Percentiles rank a stretch among this genome's conserved stretches.
phyloP scores from a whole-genome alignment of 371 early-diverging fungal genomes.

The Lichtheimia corymbifera region DNA sequence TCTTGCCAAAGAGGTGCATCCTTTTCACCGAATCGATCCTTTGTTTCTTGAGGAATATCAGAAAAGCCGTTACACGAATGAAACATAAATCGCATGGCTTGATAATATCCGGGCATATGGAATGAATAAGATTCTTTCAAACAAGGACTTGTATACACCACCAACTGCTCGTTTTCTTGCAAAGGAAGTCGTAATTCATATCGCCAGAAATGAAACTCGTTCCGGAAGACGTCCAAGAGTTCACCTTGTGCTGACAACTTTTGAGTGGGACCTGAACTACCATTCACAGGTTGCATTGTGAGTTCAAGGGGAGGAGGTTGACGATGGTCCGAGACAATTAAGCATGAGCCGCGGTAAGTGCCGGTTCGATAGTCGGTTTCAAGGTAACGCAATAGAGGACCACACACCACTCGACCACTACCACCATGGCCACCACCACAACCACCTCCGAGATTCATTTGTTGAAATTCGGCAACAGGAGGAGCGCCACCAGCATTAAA shows the following conservation, averaged over 20 bases:
- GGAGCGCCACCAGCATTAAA: background rate
- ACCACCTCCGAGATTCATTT: conserved; percentile 13
- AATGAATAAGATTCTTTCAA: conserved; percentile 26
- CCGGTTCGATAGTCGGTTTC: conserved; percentile 26
- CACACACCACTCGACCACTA: conserved; percentile 26
- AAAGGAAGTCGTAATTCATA: conserved; percentile 33
- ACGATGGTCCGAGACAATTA: conserved; percentile 30
- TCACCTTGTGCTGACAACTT: conserved; percentile 18
- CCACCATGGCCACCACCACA: background rate
- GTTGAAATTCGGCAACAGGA: conserved; percentile 12
- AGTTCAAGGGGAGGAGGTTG: conserved; percentile 22
- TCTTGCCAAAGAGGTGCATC: conserved; percentile 79
- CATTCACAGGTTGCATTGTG: conserved; percentile 5
- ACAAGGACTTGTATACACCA: conserved; percentile 21
- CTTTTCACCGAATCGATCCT: conserved; percentile 45
- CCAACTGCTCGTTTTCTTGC: conserved; percentile 23
- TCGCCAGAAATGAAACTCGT: conserved; percentile 39
- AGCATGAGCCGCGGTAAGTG: conserved; percentile 33
- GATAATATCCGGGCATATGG: conserved; percentile 37
- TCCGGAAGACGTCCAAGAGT: conserved; percentile 26
- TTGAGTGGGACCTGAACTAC: conserved; percentile 4
- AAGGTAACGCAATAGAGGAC: conserved; percentile 37
- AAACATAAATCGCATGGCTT: conserved; percentile 60
- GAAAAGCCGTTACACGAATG: conserved; percentile 76
- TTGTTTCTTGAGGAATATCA: conserved; percentile 48